Evolutionary conservation across 768 basidiomycete genomes (phyloP).

Genomic region (Suillus hirtellus): DNA sequence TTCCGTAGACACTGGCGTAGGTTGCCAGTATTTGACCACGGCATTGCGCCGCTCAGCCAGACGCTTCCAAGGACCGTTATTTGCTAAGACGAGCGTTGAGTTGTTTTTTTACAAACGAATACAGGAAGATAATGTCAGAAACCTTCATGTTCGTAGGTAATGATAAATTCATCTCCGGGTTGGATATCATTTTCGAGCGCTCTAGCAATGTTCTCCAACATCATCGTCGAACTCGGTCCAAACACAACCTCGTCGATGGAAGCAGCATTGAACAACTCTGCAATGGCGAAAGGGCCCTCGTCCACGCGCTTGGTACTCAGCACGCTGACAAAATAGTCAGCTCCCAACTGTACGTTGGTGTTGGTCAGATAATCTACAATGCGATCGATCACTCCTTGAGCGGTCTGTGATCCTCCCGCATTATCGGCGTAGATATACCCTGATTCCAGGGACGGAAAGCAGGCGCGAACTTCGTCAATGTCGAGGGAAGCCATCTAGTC

Average conservation of each 20-base stretch:
- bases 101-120: background rate
- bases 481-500: conserved; percentile 37
- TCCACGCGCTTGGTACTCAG: conserved; percentile 51
- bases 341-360: conserved; percentile 75
- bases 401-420: conserved; percentile 72
- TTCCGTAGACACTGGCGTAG: conserved; percentile 44
- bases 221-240: conserved; percentile 65
- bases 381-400: conserved; percentile 53
- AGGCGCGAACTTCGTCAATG: conserved; percentile 51
- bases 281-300: conserved; percentile 51
- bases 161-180: conserved; percentile 69
- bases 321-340: conserved; percentile 62
- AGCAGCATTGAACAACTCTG: conserved; percentile 64
- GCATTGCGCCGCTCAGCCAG: conserved; percentile 60
- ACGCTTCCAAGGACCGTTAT: conserved; percentile 75
- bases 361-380: conserved; percentile 69
- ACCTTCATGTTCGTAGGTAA: conserved; percentile 85
- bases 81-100: conserved; percentile 45
- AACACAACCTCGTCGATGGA: conserved; percentile 65
- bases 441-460: conserved; percentile 60
- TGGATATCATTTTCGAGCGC: conserved; percentile 56
- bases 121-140: conserved; percentile 8
- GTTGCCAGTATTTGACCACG: conserved; percentile 59
- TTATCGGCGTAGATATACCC: conserved; percentile 75
- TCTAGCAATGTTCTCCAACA: conserved; percentile 68